These are phyloP conservation scores for Rauvolfia tetraphylla DNA, from an alignment of 257 asterid genomes.

Conservation along the genomic window DNA sequence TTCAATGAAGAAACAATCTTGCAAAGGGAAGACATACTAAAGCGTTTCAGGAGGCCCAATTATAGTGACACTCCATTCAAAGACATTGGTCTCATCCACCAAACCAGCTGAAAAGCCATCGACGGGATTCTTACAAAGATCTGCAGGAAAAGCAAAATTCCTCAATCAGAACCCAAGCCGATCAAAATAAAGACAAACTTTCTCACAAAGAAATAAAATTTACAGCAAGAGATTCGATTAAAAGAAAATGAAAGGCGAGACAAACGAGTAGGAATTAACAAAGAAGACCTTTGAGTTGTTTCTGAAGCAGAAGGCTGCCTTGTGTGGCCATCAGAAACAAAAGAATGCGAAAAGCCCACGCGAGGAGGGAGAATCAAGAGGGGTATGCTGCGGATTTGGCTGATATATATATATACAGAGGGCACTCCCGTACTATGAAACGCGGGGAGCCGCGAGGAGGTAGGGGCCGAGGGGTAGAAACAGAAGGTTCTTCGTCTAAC, in stretches of 20 bases:
- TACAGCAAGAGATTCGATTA: not conserved
- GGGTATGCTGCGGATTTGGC: constrained; percentile 11
- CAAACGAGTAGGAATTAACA: not conserved
- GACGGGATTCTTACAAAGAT: constrained; percentile 67
- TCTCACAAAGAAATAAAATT: not conserved
- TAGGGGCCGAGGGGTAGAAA: not conserved
- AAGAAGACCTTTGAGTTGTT: constrained; percentile 61
- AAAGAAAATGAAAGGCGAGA: not conserved
- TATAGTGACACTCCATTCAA: constrained; percentile 82
- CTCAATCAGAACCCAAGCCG: constrained; percentile 4
- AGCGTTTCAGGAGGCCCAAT: constrained; percentile 87
- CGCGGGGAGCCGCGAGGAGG: not conserved
- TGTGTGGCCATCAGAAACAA: constrained; percentile 29
- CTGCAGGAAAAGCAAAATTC: constrained; percentile 42
- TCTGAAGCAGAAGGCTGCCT: constrained; percentile 72
- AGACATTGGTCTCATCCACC: constrained; percentile 61
- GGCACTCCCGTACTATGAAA: not conserved
- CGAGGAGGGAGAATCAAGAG: constrained; percentile 4
- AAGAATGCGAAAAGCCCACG: not conserved
- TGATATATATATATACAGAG: not conserved
- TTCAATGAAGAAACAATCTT: constrained; percentile 8
- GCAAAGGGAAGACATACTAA: constrained; percentile 12
- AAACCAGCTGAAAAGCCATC: constrained; percentile 90
- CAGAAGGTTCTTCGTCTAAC: not conserved
- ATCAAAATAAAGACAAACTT: not conserved